phyloP scores from a whole-genome alignment of 2,329 filamentous ascomycete genomes.

The Venturia pyrina region DNA sequence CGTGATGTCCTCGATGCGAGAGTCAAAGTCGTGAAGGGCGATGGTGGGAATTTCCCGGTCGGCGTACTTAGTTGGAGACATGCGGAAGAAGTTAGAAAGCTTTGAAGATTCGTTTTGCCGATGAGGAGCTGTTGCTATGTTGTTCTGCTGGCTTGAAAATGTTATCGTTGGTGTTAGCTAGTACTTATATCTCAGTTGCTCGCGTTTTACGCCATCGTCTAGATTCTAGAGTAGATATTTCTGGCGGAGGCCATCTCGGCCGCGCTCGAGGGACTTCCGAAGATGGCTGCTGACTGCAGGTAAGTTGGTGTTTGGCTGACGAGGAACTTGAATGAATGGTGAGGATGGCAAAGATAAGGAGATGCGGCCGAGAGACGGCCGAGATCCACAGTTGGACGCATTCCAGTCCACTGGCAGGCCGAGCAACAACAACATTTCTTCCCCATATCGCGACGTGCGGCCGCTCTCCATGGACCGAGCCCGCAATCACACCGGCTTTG shows the following conservation, averaged over 20 bases:
- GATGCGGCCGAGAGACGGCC: neutral
- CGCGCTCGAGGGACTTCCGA: neutral
- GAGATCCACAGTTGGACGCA: neutral
- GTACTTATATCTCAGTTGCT: neutral
- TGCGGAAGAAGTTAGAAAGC: neutral
- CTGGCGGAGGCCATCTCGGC: neutral
- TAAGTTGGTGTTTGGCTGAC: neutral
- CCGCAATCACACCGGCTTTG: neutral
- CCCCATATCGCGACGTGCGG: neutral
- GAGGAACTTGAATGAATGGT: neutral
- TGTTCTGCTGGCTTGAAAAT: neutral
- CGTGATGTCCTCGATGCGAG: conserved; percentile 45
- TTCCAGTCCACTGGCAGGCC: too few species aligned
- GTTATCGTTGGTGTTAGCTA: neutral
- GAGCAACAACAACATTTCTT: neutral
- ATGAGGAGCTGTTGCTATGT: neutral
- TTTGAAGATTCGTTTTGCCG: neutral
- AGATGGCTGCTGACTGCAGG: neutral
- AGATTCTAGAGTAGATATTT: neutral
- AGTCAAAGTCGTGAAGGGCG: conserved; percentile 44
- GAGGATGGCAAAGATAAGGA: neutral
- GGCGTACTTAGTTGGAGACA: conserved; percentile 11
- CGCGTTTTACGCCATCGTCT: neutral
- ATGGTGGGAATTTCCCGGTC: conserved; percentile 24
- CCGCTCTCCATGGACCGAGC: neutral